These are phyloP conservation scores for Penicillium freii DNA, from an alignment of 2,329 filamentous ascomycete species.

Conservation along the genomic window DNA sequence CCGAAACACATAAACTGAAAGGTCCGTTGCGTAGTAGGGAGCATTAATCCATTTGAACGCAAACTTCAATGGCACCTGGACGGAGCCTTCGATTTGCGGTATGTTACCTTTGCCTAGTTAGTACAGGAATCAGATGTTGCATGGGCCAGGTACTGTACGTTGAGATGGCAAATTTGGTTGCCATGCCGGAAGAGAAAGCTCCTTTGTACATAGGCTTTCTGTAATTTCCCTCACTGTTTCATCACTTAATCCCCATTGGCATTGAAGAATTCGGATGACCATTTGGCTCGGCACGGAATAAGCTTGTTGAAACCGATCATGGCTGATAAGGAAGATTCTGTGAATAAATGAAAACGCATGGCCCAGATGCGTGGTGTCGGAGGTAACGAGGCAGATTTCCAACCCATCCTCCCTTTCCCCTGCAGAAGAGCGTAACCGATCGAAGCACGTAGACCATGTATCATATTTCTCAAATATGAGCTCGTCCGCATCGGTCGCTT, in stretches of 20 bases:
- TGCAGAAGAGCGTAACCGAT: background rate
- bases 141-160: background rate
- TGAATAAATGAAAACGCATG: background rate
- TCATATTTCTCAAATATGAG: background rate
- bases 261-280: background rate
- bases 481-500: background rate
- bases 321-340: background rate
- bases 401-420: background rate
- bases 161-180: background rate
- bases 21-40: too few species aligned
- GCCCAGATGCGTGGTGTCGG: background rate
- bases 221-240: background rate
- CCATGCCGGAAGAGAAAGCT: background rate
- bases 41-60: too few species aligned
- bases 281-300: background rate
- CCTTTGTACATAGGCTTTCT: background rate
- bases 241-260: background rate
- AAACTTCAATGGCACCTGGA: too few species aligned
- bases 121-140: background rate
- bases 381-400: background rate
- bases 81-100: background rate
- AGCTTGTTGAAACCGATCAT: background rate
- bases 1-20: too few species aligned
- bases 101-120: background rate
- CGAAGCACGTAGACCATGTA: background rate